A percentile compares a stretch with the other conserved stretches of the same genome.
These are phyloP conservation scores for Aspergillus clavatus DNA, from an alignment of 2,329 filamentous ascomycete genomes.

Conservation along the genomic window DNA sequence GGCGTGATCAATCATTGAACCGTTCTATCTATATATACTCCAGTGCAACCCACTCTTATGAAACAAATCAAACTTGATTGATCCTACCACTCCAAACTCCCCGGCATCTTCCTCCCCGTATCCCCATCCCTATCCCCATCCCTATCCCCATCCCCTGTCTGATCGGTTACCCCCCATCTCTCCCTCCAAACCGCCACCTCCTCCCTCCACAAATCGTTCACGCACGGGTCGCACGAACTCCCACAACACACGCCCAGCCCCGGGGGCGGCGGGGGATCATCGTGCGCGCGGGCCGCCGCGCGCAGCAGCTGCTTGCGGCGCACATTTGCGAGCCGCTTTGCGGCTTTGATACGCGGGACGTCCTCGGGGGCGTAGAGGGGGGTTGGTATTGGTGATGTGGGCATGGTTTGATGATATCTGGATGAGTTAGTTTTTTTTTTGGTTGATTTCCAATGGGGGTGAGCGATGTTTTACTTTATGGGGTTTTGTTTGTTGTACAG, in stretches of 20 bases:
- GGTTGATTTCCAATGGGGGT: too few species aligned
- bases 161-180: constrained; percentile 25
- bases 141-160: constrained; percentile 9
- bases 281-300: constrained; percentile 23
- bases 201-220: constrained; percentile 33
- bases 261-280: constrained; percentile 32
- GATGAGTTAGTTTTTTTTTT: not conserved
- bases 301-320: constrained; percentile 32
- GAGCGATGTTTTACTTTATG: too few species aligned
- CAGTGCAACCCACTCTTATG: too few species aligned
- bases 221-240: constrained; percentile 35
- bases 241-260: constrained; percentile 33
- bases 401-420: not conserved
- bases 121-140: not conserved
- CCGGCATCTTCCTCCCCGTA: constrained; percentile 16
- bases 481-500: too few species aligned
- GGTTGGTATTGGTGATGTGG: constrained; percentile 6
- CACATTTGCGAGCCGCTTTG: constrained; percentile 25
- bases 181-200: constrained; percentile 32
- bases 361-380: constrained; percentile 23
- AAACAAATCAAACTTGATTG: too few species aligned
- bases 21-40: not conserved
- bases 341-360: constrained; percentile 27
- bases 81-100: constrained; percentile 20
- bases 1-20: not conserved